Percentiles rank a stretch among this genome's conserved stretches.
phyloP scores from a whole-genome alignment of 2,329 filamentous ascomycete genomes.

The Nannizziopsis arthrosporioides region DNA sequence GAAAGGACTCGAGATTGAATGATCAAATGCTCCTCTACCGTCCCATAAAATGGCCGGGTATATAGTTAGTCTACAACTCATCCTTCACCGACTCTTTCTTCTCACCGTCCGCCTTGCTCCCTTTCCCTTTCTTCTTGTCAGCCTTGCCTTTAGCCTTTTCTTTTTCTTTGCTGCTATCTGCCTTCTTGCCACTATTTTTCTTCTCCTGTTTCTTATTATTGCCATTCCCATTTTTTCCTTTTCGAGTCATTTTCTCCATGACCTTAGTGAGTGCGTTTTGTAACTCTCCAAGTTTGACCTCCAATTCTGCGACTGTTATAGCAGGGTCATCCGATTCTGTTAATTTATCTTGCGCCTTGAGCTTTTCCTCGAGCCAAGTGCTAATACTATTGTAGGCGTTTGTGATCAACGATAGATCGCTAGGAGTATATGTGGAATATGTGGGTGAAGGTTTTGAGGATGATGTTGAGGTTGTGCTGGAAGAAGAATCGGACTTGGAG shows the following conservation, averaged over 20 bases:
- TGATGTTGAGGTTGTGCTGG: constrained; percentile 35
- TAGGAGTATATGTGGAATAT: constrained; percentile 57
- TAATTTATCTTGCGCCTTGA: constrained; percentile 60
- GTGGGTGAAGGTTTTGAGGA: constrained; percentile 38
- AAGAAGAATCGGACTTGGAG: constrained; percentile 28
- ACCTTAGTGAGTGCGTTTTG: constrained; percentile 59
- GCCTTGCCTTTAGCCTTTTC: constrained; percentile 18
- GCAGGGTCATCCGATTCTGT: constrained; percentile 60
- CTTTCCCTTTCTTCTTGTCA: constrained; percentile 23
- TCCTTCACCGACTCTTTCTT: constrained; percentile 9
- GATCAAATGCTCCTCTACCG: not conserved
- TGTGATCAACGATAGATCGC: constrained; percentile 58
- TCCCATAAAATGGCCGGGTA: not conserved
- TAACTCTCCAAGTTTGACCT: constrained; percentile 57
- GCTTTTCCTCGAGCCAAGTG: constrained; percentile 64
- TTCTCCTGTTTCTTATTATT: constrained; percentile 18
- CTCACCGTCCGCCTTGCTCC: constrained; percentile 6
- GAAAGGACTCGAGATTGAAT: no score
- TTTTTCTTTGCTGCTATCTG: constrained; percentile 24
- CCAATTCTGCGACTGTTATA: constrained; percentile 59
- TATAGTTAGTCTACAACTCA: constrained; percentile 13
- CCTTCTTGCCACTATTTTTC: constrained; percentile 16
- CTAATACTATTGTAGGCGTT: constrained; percentile 50
- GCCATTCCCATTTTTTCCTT: constrained; percentile 18
- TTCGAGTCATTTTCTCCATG: constrained; percentile 50